A percentile compares a stretch with the other conserved stretches of the same genome.
phyloP scores from a whole-genome alignment of 2,329 filamentous ascomycete species.

The Albifimbria verrucaria region DNA sequence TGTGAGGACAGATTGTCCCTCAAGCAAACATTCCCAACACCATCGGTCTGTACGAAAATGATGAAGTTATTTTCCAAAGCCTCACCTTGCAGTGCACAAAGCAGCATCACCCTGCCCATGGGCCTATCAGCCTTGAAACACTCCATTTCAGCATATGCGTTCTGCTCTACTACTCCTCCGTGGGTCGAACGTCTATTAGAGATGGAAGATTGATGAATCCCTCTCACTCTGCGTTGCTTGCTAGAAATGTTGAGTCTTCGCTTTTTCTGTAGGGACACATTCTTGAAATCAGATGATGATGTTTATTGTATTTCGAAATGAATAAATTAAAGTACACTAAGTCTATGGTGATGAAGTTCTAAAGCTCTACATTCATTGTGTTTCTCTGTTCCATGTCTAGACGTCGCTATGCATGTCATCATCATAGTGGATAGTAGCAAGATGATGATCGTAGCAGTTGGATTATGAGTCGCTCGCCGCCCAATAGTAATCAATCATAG shows the following conservation, averaged over 20 bases:
- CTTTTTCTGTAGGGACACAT: constrained; percentile 47
- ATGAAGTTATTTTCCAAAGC: not conserved
- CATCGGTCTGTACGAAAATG: not conserved
- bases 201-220: constrained; percentile 49
- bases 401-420: no score
- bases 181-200: constrained; percentile 53
- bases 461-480: no score
- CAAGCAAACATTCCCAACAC: no score
- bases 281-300: not conserved
- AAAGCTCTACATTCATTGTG: no score
- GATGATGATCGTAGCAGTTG: no score
- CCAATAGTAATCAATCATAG: no score
- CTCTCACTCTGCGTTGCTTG: constrained; percentile 50
- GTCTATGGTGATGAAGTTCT: not conserved
- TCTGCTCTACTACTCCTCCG: constrained; percentile 42
- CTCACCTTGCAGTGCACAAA: not conserved
- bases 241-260: constrained; percentile 40
- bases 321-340: no score
- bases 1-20: no score
- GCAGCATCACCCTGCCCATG: not conserved
- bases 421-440: no score
- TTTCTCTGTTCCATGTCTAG: no score
- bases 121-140: not conserved
- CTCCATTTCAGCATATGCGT: constrained; percentile 53
- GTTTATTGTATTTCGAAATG: no score